These are phyloP conservation scores for Pontederia crassipes DNA, from an alignment of 176 grass and related monocot genomes.

Conservation along the genomic window DNA sequence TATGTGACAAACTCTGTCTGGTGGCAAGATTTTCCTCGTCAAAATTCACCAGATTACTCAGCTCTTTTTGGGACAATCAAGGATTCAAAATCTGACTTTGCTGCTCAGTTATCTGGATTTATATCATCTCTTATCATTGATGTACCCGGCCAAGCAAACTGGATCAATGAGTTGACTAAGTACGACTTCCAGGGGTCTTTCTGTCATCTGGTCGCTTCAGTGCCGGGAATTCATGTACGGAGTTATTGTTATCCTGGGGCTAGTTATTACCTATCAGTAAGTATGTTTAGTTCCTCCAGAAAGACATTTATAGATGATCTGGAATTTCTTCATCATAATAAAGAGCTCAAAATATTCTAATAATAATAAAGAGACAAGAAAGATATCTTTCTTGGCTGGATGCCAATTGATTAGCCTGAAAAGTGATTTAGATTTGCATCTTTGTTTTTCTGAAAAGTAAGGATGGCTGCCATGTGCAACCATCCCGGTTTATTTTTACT, in stretches of 20 bases:
- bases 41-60: conserved; percentile 48
- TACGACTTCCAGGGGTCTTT: conserved; percentile 65
- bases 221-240: conserved; percentile 53
- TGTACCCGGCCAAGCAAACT: conserved; percentile 62
- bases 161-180: conserved; percentile 62
- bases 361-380: too few relatives aligned
- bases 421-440: too few relatives aligned
- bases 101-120: conserved; percentile 59
- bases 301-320: not conserved
- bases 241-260: conserved; percentile 36
- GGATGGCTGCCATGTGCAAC: too few relatives aligned
- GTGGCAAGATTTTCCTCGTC: conserved; percentile 72
- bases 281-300: conserved; percentile 9
- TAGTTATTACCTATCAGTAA: conserved; percentile 62
- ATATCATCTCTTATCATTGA: conserved; percentile 59
- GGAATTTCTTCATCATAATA: too few relatives aligned
- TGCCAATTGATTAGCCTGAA: too few relatives aligned
- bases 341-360: too few relatives aligned
- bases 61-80: conserved; percentile 38
- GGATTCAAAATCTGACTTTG: conserved; percentile 57
- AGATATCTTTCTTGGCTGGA: too few relatives aligned
- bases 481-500: too few relatives aligned
- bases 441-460: too few relatives aligned
- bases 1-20: conserved; percentile 76
- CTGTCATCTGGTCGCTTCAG: conserved; percentile 61